phyloP scores from a whole-genome alignment of 495 filamentous ascomycete genomes.

The Gamarada debralockiae region DNA sequence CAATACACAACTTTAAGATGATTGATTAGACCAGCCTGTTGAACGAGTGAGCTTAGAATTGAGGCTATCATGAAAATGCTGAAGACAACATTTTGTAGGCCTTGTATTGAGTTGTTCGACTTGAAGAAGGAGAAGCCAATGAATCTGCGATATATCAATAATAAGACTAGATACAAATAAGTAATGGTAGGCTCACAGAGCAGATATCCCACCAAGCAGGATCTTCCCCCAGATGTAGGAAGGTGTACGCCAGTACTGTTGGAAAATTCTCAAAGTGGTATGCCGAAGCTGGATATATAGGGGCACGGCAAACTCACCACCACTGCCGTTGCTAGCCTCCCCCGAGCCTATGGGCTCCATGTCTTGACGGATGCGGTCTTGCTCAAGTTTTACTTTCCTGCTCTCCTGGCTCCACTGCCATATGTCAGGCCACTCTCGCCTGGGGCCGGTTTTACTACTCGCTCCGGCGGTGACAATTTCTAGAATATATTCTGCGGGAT shows the following conservation, averaged over 20 bases:
- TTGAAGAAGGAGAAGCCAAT: conserved; percentile 66
- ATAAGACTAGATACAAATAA: too few species aligned
- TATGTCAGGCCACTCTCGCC: conserved; percentile 77
- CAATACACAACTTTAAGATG: too few species aligned
- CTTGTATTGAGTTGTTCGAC: conserved; percentile 56
- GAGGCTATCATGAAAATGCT: conserved; percentile 59
- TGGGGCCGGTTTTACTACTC: conserved; percentile 32
- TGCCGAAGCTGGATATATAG: conserved; percentile 44
- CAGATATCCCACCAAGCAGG: conserved; percentile 58
- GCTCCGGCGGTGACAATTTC: conserved; percentile 23
- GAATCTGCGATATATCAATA: conserved; percentile 24
- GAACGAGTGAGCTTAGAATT: conserved; percentile 33
- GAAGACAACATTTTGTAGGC: conserved; percentile 60
- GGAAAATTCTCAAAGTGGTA: conserved; percentile 47
- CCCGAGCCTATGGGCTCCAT: conserved; percentile 56
- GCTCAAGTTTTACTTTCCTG: conserved; percentile 58
- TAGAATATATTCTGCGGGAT: conserved; percentile 47
- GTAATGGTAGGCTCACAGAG: conserved; percentile 30
- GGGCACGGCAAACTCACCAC: conserved; percentile 49
- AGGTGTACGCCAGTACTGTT: conserved; percentile 57
- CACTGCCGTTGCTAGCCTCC: conserved; percentile 27
- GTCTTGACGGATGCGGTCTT: conserved; percentile 61
- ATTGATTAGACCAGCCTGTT: conserved; percentile 11
- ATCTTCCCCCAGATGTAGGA: conserved; percentile 57
- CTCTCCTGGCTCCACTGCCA: conserved; percentile 74